phyloP scores from a whole-genome alignment of 768 basidiomycete genomes.

The Crepidotus variabilis region DNA sequence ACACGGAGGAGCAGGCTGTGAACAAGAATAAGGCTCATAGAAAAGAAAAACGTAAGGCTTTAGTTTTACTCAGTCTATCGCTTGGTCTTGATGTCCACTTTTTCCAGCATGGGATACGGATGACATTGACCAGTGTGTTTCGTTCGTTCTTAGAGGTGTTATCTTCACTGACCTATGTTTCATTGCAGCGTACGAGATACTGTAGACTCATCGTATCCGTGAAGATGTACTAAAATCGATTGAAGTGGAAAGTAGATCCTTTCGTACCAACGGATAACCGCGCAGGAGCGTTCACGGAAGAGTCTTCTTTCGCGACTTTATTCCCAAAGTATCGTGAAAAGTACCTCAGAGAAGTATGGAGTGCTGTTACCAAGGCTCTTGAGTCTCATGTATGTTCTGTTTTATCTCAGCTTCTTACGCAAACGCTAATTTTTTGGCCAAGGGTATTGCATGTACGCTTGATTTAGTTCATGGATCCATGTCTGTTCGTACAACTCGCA shows the following conservation, averaged over 20 bases:
- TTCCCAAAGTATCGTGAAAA: slow-evolving; percentile 99
- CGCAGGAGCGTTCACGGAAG: slow-evolving; percentile 83
- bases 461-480: slow-evolving; percentile 96
- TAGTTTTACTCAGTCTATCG: too few species aligned
- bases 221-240: not conserved
- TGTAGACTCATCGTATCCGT: not conserved
- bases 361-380: slow-evolving; percentile 79
- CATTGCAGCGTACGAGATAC: slow-evolving; percentile 38
- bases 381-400: slow-evolving; percentile 65
- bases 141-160: not conserved
- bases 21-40: slow-evolving; percentile 89
- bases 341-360: slow-evolving; percentile 94
- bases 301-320: slow-evolving; percentile 96
- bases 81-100: slow-evolving; percentile 2
- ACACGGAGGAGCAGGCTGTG: slow-evolving; percentile 40
- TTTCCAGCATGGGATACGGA: slow-evolving; percentile 95
- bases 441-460: slow-evolving; percentile 89
- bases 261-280: slow-evolving; percentile 76
- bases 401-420: slow-evolving; percentile 2
- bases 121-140: slow-evolving; percentile 92
- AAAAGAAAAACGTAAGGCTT: slow-evolving; percentile 91
- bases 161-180: not conserved
- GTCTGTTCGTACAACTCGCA: slow-evolving; percentile 95
- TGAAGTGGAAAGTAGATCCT: slow-evolving; percentile 84
- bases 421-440: not conserved